A percentile compares a stretch with the other conserved stretches of the same genome.
phyloP scores from a whole-genome alignment of 805 yeast species.

The Suhomyces xylopsoci region DNA sequence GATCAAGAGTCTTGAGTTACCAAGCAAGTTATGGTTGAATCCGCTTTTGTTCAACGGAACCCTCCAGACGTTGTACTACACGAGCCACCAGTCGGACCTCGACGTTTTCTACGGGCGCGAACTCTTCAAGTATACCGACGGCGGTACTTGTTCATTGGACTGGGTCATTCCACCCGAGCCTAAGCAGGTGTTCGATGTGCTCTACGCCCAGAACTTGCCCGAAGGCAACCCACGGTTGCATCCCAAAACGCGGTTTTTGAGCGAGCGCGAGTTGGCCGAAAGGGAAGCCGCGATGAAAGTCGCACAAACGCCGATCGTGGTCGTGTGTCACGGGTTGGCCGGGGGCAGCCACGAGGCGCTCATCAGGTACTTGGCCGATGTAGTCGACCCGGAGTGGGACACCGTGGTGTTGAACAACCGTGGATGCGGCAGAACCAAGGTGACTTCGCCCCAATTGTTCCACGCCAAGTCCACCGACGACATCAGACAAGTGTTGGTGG shows the following conservation, averaged over 20 bases:
- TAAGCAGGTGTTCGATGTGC: slow-evolving; percentile 21
- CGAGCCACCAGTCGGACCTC: slow-evolving; percentile 50
- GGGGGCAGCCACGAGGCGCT: slow-evolving; percentile 86
- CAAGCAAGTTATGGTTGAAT: slow-evolving; percentile 48
- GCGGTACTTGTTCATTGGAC: slow-evolving; percentile 74
- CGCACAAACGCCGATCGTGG: slow-evolving; percentile 53
- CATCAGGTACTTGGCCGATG: slow-evolving; percentile 55
- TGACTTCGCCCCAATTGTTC: slow-evolving; percentile 69
- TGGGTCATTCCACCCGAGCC: slow-evolving; percentile 50
- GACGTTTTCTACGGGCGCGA: slow-evolving; percentile 73
- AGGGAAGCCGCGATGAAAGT: slow-evolving; percentile 10
- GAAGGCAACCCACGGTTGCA: slow-evolving; percentile 41
- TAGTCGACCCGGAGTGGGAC: slow-evolving; percentile 48
- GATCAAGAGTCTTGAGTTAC: slow-evolving; percentile 10
- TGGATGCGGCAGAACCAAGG: slow-evolving; percentile 70
- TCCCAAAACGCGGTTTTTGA: slow-evolving; percentile 51
- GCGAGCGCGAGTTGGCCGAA: slow-evolving; percentile 42
- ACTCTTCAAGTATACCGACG: slow-evolving; percentile 55
- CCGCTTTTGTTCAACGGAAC: slow-evolving; percentile 71
- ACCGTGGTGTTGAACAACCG: slow-evolving; percentile 67
- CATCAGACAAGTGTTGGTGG: slow-evolving; percentile 52
- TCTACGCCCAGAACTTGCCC: slow-evolving; percentile 30
- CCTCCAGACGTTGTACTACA: slow-evolving; percentile 72
- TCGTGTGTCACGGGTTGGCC: slow-evolving; percentile 71
- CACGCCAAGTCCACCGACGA: slow-evolving; percentile 74